Evolutionary conservation across 2,329 filamentous ascomycete genomes (phyloP).

Genomic region (Aspergillus felis): DNA sequence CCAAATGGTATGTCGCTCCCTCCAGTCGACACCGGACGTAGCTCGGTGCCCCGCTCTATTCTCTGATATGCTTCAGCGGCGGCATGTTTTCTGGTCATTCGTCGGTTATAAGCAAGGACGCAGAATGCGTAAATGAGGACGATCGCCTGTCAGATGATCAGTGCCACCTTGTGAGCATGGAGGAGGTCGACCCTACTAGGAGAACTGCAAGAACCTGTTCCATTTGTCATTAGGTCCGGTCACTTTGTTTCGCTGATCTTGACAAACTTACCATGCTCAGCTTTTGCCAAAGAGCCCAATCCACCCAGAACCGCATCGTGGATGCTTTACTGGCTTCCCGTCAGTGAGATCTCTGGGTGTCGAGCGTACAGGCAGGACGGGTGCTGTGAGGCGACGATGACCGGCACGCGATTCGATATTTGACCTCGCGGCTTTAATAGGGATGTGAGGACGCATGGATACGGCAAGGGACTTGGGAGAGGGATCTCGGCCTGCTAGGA

Average conservation of each 20-base stretch:
- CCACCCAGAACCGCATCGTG: conserved; percentile 55
- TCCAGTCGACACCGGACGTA: conserved; percentile 51
- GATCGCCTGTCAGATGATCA: conserved; percentile 44
- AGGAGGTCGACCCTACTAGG: conserved; percentile 49
- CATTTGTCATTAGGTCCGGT: conserved; percentile 11
- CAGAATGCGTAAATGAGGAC: conserved; percentile 65
- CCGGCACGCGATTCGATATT: neutral
- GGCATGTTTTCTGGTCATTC: conserved; percentile 59
- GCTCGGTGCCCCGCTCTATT: conserved; percentile 47
- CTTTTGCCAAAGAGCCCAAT: conserved; percentile 82
- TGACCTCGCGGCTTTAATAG: neutral
- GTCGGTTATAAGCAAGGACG: conserved; percentile 58
- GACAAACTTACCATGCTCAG: conserved; percentile 72
- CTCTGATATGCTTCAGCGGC: conserved; percentile 64
- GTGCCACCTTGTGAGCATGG: conserved; percentile 10
- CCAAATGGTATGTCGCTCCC: conserved; percentile 75
- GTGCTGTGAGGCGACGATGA: neutral
- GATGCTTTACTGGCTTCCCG: neutral
- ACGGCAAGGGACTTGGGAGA: neutral
- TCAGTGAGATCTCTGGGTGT: neutral
- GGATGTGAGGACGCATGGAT: neutral
- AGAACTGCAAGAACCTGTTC: conserved; percentile 65
- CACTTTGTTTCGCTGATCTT: neutral
- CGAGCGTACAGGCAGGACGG: neutral
- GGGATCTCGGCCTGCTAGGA: neutral